A percentile compares a stretch with the other conserved stretches of the same genome.
Conservation (phyloP, 2,329 filamentous ascomycete species). For the Ophiostoma montium region DNA sequence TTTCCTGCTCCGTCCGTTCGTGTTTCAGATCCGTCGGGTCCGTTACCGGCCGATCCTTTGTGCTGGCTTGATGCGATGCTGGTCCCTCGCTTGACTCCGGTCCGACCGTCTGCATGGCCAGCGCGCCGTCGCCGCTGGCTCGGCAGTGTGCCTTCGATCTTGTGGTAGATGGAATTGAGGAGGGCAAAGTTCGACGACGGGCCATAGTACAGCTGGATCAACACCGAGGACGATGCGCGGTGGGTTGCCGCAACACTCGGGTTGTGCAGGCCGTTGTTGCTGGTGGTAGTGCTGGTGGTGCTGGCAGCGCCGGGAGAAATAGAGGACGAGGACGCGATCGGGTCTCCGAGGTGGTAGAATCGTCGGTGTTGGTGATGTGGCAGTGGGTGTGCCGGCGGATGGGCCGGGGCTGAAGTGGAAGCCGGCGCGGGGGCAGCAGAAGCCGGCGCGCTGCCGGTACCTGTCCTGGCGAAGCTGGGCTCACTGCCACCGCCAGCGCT, state of each 20-base stretch:
- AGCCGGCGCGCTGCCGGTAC: not conserved
- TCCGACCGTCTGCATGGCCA: not conserved
- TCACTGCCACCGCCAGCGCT: not conserved
- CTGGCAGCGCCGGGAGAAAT: not conserved
- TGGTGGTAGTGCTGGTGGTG: not conserved
- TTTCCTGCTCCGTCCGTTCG: not conserved
- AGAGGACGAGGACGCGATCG: not conserved
- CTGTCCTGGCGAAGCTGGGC: not conserved
- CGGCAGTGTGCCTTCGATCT: constrained; percentile 7
- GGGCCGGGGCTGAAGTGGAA: not conserved
- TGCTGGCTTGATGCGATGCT: not conserved
- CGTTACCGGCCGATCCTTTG: not conserved
- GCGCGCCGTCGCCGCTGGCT: not conserved
- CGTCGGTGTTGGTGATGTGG: not conserved
- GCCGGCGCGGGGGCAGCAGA: not conserved
- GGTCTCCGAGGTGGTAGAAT: not conserved
- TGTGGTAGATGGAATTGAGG: constrained; percentile 12
- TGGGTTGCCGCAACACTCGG: constrained; percentile 11
- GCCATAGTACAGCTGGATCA: constrained; percentile 13
- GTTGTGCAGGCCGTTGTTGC: not conserved
- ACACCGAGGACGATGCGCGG: constrained; percentile 10
- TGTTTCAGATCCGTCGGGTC: not conserved
- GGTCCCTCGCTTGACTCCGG: not conserved
- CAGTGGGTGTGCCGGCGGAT: not conserved
- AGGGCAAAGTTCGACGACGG: constrained; percentile 13